Evolutionary conservation across 352 stramenopile species (phyloP), one percentile per base, ranked within the genome.

Genomic region (Phytophthora citricola): DNA sequence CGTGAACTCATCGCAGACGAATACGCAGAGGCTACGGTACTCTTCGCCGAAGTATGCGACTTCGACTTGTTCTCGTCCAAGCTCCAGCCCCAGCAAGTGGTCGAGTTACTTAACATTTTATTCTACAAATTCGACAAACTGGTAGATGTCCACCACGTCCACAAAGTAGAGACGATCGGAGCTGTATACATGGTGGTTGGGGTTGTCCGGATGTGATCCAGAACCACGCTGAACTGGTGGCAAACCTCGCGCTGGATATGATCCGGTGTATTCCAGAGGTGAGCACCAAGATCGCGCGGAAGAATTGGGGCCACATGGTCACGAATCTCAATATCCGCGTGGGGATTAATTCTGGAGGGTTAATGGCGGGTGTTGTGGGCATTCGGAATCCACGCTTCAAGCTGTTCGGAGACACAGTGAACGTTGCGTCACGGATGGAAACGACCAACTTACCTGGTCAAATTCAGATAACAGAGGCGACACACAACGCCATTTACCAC

Each of bases 141-240:
- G 12, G 81, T 94, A 20, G 87, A 96, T 32, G 79, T 93, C 5
- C 87, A 95, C 54, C 73, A 85, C n/a, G 88, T 97, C 7, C 90
- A 97, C 74, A 97, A 97, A 65, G 87, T 97, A 4, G 90, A 97
- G 60, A 97, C 91, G 11, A 92, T 97, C n/a, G 90, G 87, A 17
- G 84, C 91, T 7, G 89, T 95, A 0, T 97, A 97, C 70, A 95
- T 97, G 88, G 90, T 94, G 11, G 86, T 93, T 1, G 83, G 84
- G 89, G 90, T 0, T 96, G 86, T 38, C 89, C 90, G 5, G 77
- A 93, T 29, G 73, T 78, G 34, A 87, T 82, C 7, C 43, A 27
- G 12, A 91, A 91, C 34, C 89, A 97, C 69, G 86, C 86, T 5
- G 87, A 95, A 50, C 64, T 92, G 14, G 81, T 94, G 0, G 89